These are phyloP conservation scores for Suillus discolor DNA, from an alignment of 768 basidiomycete genomes.

Conservation along the genomic window DNA sequence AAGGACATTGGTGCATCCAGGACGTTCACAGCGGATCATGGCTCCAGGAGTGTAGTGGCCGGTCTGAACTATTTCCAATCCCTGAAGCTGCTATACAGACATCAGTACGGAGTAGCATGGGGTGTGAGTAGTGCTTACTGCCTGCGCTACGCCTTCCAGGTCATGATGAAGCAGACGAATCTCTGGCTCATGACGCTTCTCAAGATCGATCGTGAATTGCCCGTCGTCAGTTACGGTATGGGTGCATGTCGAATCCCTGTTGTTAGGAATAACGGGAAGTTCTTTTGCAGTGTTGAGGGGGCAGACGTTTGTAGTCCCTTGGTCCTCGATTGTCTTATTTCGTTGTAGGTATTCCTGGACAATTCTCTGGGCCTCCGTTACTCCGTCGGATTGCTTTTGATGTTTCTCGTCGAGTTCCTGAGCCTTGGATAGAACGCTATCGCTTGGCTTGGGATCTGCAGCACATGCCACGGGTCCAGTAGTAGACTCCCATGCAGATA, in stretches of 20 bases:
- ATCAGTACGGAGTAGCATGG: conserved; percentile 9
- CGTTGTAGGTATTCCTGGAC: conserved; percentile 5
- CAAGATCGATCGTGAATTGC: conserved; percentile 28
- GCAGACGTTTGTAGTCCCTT: not conserved
- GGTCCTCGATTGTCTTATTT: conserved; percentile 8
- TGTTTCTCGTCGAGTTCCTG: conserved; percentile 9
- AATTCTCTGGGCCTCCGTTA: conserved; percentile 27
- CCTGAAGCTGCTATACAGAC: conserved; percentile 25
- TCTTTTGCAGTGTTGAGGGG: conserved; percentile 16
- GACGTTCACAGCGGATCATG: conserved; percentile 44
- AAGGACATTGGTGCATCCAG: conserved; percentile 48
- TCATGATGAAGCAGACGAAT: conserved; percentile 39
- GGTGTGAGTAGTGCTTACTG: conserved; percentile 36
- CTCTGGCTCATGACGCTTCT: conserved; percentile 35
- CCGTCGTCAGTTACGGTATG: conserved; percentile 16
- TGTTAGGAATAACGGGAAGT: conserved; percentile 22
- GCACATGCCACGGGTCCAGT: not conserved
- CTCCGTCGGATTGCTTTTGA: conserved; percentile 2
- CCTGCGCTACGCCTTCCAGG: conserved; percentile 36
- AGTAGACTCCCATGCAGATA: conserved; percentile 17
- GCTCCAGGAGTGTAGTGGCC: conserved; percentile 33
- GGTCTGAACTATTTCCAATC: conserved; percentile 25
- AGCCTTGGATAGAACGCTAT: conserved; percentile 1
- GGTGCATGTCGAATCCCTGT: conserved; percentile 30
- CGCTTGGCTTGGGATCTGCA: not conserved